Base-by-base conservation (phyloP, 495 filamentous ascomycete genomes). In the Aspergillus sparsus region DNA sequence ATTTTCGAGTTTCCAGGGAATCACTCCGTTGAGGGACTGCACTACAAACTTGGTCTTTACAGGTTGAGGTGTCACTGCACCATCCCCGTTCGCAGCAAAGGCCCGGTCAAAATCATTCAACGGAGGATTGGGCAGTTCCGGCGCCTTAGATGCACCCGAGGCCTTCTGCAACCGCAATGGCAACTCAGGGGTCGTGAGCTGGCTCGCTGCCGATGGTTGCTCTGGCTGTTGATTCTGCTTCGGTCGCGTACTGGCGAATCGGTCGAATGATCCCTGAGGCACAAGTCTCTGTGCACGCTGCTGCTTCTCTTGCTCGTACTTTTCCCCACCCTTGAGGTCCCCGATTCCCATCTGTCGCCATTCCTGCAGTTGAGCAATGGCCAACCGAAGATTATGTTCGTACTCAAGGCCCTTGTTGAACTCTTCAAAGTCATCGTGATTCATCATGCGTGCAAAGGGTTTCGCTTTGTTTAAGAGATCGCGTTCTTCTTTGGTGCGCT, bases 401-500 rank as follows among this genome's bases (percentile, higher is more conserved):
- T 95, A 91, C 31, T 93, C 84, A 2, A 99, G 75, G 0, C 89
- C 91, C 42, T 88, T 84, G 67, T 87, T 88, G 64, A 97, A 88
- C 18, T 88, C 83, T 37, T 94, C 89, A 68, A 95, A 98, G 70
- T 99, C 95, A 44, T 84, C 79, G 63, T 87, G 87, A 63, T 92
- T 95, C 95, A 98, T 97, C 83, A 98, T 93, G 31, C 94, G 85
- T 21, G 92, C 94, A 61, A 98, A 94, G 0, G 94, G 94, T 67
- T 99, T 99, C 34, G 89, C 89, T 68, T 95, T 96, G 78, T 91
- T 91, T 18, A 95, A 69, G 16, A 98, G 77, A 15, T 97, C 94
- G 8, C 87, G 77, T 68, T 99, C 95, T 69, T 99, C 94, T 66
- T 98, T 98, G 0, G 90, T 91, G 31, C 93, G 87, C 77, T 93